Conservation (phyloP, 176 grass and related monocot species). For the Phoenix roebelenii region DNA sequence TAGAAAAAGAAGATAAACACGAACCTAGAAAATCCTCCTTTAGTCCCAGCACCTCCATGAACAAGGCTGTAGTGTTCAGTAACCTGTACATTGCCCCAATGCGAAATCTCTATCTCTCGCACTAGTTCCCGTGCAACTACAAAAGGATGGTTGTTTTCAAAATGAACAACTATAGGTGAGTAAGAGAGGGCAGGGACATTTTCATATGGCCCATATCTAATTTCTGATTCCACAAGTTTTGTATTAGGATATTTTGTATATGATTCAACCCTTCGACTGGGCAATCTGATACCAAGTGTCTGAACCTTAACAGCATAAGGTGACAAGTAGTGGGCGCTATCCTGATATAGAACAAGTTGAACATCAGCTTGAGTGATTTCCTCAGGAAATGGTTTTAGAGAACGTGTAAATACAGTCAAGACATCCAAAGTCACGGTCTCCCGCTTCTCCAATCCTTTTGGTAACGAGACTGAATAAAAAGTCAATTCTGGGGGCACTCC, state of each 20-base stretch:
- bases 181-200: constrained; percentile 66
- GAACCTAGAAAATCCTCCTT: constrained; percentile 97
- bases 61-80: constrained; percentile 83
- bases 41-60: constrained; percentile 79
- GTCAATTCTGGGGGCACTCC: constrained; percentile 49
- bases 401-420: constrained; percentile 56
- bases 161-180: constrained; percentile 65
- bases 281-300: constrained; percentile 76
- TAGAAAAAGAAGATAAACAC: constrained; percentile 4
- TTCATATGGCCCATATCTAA: constrained; percentile 83
- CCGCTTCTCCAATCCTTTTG: constrained; percentile 67
- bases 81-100: constrained; percentile 90
- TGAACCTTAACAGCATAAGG: constrained; percentile 79
- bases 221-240: constrained; percentile 63
- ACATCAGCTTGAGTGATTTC: constrained; percentile 91
- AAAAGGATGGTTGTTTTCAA: constrained; percentile 98
- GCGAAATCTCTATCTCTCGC: constrained; percentile 91
- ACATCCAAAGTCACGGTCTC: constrained; percentile 58
- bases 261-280: constrained; percentile 79
- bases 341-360: constrained; percentile 89
- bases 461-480: constrained; percentile 67
- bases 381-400: constrained; percentile 87
- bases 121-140: constrained; percentile 73
- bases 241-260: constrained; percentile 73
- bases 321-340: constrained; percentile 66